Evolutionary conservation across 2,329 filamentous ascomycete species (phyloP).

Genomic region (Pyricularia grisea): DNA sequence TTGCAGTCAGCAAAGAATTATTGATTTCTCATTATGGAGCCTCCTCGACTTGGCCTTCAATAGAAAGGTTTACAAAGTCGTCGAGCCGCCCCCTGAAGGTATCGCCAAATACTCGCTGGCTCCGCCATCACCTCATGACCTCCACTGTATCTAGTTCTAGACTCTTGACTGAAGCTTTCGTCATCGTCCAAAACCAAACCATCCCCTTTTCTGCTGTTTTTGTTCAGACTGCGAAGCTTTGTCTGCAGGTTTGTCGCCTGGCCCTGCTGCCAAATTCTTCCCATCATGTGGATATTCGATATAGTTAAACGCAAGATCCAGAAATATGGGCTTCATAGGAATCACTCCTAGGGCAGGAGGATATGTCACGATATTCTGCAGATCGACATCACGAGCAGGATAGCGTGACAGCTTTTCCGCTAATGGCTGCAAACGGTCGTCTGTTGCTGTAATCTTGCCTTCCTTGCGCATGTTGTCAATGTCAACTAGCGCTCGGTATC

Average conservation of each 20-base stretch:
- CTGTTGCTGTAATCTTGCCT: constrained; percentile 19
- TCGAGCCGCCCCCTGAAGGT: neutral
- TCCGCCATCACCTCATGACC: neutral
- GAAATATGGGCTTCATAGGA: constrained; percentile 89
- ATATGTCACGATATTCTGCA: constrained; percentile 75
- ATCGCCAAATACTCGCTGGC: neutral
- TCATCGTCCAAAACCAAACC: constrained; percentile 64
- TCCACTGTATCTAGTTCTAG: neutral
- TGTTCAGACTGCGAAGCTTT: constrained; percentile 22
- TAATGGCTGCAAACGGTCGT: constrained; percentile 37
- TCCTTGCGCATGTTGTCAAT: constrained; percentile 56
- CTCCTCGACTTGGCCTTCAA: neutral
- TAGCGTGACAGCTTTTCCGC: constrained; percentile 71
- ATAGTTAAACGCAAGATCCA: constrained; percentile 97
- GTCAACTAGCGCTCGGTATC: constrained; percentile 78
- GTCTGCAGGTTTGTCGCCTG: constrained; percentile 9
- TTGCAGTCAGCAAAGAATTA: neutral
- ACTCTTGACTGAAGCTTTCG: neutral
- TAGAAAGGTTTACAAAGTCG: neutral
- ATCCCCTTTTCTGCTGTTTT: constrained; percentile 56
- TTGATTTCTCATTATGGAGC: neutral
- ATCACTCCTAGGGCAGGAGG: constrained; percentile 76
- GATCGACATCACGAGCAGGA: constrained; percentile 55
- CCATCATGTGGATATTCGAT: constrained; percentile 74
- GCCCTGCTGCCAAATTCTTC: constrained; percentile 14